Evolutionary conservation across 352 stramenopile species (phyloP).

Genomic region (Pythium utonaiense): DNA sequence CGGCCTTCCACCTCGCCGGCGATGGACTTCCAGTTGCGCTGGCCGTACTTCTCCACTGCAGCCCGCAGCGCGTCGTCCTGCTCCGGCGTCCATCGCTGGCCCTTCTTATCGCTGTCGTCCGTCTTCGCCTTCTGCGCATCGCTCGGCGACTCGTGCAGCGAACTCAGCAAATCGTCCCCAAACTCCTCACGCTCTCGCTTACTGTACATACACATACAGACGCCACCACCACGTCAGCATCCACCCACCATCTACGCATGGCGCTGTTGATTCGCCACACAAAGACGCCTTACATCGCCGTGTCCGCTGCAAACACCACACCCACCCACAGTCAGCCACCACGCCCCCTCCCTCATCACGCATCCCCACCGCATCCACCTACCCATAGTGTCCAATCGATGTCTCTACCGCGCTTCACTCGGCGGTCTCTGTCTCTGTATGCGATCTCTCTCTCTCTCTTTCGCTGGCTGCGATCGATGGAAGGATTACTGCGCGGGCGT

Average conservation of each 20-base stretch:
- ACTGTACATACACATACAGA: slow-evolving; percentile 16
- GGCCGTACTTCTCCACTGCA: slow-evolving; percentile 71
- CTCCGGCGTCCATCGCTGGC: slow-evolving; percentile 68
- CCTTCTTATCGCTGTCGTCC: slow-evolving; percentile 44
- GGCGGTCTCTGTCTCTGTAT: too few relatives aligned
- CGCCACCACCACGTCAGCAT: neutral
- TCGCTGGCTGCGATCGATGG: too few relatives aligned
- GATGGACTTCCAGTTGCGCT: slow-evolving; percentile 83
- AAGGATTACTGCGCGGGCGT: too few relatives aligned
- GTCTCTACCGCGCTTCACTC: too few relatives aligned
- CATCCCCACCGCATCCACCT: neutral
- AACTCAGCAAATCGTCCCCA: slow-evolving; percentile 35
- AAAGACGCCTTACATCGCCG: slow-evolving; percentile 8
- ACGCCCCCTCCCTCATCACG: neutral
- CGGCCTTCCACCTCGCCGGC: slow-evolving; percentile 36
- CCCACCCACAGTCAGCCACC: neutral
- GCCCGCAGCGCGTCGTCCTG: slow-evolving; percentile 75
- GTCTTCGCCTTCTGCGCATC: slow-evolving; percentile 48
- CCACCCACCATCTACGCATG: neutral
- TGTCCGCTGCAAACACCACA: slow-evolving; percentile 5
- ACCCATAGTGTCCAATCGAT: too few relatives aligned
- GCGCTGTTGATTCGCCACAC: neutral
- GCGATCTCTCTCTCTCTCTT: too few relatives aligned
- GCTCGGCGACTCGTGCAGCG: slow-evolving; percentile 46
- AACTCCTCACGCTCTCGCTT: slow-evolving; percentile 45